phyloP scores from a whole-genome alignment of 73 alveolate species.

The Durusdinium trenchii region DNA sequence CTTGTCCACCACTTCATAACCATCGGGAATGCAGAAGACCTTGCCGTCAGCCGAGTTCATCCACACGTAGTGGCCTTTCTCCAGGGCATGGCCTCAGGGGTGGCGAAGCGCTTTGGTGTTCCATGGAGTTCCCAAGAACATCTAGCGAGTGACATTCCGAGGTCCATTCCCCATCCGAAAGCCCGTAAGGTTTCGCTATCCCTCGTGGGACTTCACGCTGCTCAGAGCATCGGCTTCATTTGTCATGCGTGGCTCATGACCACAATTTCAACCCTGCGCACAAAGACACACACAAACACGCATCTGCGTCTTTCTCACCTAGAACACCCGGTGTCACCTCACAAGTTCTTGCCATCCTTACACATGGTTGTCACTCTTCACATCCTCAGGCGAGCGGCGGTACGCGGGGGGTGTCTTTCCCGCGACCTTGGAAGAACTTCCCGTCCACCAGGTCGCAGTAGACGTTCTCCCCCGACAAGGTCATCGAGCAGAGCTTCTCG shows the following conservation, averaged over 20 bases:
- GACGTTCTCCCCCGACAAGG: conserved; percentile 98
- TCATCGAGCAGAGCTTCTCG: conserved; percentile 99
- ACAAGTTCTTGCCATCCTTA: no score
- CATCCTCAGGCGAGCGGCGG: conserved; percentile 1
- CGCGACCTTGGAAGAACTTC: conserved; percentile 98
- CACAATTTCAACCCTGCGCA: no score
- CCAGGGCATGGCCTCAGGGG: conserved; percentile 98
- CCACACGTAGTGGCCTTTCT: conserved; percentile 98
- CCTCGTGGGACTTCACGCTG: no score
- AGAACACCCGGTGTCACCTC: no score
- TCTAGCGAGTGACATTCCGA: not conserved
- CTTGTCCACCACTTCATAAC: conserved; percentile 98
- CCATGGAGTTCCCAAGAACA: not conserved
- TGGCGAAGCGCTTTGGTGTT: conserved; percentile 97
- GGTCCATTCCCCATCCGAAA: not conserved
- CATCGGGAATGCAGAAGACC: conserved; percentile 99
- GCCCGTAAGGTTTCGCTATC: not conserved
- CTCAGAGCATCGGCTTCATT: no score
- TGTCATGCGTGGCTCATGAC: no score
- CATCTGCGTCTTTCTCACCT: no score
- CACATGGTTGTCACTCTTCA: no score
- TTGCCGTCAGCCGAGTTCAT: conserved; percentile 97
- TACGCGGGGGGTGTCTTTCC: conserved; percentile 91
- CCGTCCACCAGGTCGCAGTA: conserved; percentile 99
- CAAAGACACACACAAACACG: no score